Evolutionary conservation across 176 grass and related monocot genomes (phyloP).

Genomic region (Aegilops speltoides): DNA sequence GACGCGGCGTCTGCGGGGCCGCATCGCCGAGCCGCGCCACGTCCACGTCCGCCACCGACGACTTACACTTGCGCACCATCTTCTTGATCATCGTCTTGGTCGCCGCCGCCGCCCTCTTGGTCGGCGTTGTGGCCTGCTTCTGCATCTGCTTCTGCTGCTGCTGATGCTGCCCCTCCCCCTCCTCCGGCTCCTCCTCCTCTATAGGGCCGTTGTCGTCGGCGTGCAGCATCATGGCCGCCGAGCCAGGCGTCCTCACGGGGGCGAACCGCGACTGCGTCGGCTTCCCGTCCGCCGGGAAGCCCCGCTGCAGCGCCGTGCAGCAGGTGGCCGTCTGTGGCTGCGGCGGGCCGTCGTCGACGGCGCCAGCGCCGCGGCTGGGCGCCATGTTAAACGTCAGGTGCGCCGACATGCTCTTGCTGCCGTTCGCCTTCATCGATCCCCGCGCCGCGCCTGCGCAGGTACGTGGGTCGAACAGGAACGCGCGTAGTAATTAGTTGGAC

Average conservation of each 20-base stretch:
- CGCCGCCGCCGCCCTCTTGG: background rate
- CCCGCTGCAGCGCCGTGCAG: slow-evolving; percentile 52
- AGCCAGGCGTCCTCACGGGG: slow-evolving; percentile 27
- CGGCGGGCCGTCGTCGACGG: slow-evolving; percentile 1
- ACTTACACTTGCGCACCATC: slow-evolving; percentile 49
- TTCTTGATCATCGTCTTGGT: background rate
- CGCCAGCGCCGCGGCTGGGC: background rate
- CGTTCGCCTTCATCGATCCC: background rate
- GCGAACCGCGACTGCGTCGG: slow-evolving; percentile 28
- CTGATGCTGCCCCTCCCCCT: background rate
- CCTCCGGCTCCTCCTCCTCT: background rate
- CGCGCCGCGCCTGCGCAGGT: background rate
- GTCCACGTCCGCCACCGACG: slow-evolving; percentile 25
- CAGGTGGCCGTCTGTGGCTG: slow-evolving; percentile 45
- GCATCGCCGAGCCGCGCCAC: background rate
- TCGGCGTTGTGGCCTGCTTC: background rate
- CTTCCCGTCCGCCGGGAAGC: slow-evolving; percentile 13
- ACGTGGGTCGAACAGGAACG: background rate
- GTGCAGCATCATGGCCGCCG: background rate
- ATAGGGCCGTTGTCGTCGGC: background rate
- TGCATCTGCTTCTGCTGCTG: background rate
- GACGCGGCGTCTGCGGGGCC: slow-evolving; percentile 16
- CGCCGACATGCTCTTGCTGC: slow-evolving; percentile 41
- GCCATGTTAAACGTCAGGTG: slow-evolving; percentile 41
- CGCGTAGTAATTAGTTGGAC: background rate